phyloP scores from a whole-genome alignment of 257 asterid species.

The Solanum neorickii region DNA sequence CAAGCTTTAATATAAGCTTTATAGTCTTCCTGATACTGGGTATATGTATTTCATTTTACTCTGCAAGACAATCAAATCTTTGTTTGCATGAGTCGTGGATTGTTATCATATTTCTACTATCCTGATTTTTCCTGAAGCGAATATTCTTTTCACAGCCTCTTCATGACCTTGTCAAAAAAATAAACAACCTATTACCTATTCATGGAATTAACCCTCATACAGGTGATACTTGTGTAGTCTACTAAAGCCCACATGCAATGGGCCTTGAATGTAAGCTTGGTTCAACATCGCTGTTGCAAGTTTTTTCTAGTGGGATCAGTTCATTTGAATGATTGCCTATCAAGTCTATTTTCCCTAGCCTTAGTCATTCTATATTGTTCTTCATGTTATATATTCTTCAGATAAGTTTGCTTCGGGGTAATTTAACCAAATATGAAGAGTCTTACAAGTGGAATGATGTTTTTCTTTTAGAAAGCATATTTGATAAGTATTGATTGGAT shows the following conservation, averaged over 20 bases:
- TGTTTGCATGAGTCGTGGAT: not conserved
- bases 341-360: not conserved
- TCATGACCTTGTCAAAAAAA: not conserved
- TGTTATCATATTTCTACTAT: not conserved
- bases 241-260: not conserved
- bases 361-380: not conserved
- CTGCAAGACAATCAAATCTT: not conserved
- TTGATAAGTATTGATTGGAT: not conserved
- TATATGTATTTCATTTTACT: not conserved
- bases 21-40: not conserved
- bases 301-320: not conserved
- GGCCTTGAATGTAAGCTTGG: not conserved
- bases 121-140: not conserved
- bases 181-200: not conserved
- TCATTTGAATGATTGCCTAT: not conserved
- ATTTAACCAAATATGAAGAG: not conserved
- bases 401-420: not conserved
- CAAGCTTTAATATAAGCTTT: not conserved
- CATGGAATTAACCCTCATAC: not conserved
- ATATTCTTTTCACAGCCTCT: not conserved
- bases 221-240: not conserved
- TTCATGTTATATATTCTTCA: not conserved
- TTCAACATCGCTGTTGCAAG: not conserved
- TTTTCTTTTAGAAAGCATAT: not conserved
- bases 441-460: not conserved